Conservation (phyloP, 192 early-diverging fungal species). For the Backusella luteola region DNA sequence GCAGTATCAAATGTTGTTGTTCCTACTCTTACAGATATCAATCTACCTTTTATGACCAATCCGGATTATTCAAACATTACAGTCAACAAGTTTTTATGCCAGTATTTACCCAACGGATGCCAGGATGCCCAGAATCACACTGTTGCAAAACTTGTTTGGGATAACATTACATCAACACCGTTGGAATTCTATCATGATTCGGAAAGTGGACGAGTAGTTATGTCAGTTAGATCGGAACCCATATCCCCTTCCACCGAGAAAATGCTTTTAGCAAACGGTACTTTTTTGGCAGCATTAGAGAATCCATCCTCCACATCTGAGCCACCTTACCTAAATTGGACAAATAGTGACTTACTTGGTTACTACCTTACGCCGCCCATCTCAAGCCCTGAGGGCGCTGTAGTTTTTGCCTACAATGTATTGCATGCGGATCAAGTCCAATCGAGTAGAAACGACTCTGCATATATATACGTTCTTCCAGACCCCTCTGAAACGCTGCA, state of each 20-base stretch:
- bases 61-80: not conserved
- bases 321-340: constrained; percentile 4
- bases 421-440: not conserved
- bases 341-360: not conserved
- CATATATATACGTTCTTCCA: not conserved
- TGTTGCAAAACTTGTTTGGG: not conserved
- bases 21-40: not conserved
- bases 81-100: not conserved
- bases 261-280: not conserved
- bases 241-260: not conserved
- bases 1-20: not conserved
- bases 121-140: not conserved
- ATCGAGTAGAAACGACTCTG: not conserved
- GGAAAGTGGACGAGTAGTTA: not conserved
- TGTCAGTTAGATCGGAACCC: not conserved
- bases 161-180: not conserved
- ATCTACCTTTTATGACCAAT: not conserved
- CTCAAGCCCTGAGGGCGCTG: not conserved
- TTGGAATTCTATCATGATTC: not conserved
- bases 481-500: not conserved
- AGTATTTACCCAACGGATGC: not conserved
- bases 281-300: not conserved
- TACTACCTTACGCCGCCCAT: not conserved
- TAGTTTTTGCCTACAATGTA: not conserved
- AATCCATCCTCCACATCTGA: not conserved